phyloP scores from a whole-genome alignment of 106 monocot species.

The Phalaenopsis aphrodite region DNA sequence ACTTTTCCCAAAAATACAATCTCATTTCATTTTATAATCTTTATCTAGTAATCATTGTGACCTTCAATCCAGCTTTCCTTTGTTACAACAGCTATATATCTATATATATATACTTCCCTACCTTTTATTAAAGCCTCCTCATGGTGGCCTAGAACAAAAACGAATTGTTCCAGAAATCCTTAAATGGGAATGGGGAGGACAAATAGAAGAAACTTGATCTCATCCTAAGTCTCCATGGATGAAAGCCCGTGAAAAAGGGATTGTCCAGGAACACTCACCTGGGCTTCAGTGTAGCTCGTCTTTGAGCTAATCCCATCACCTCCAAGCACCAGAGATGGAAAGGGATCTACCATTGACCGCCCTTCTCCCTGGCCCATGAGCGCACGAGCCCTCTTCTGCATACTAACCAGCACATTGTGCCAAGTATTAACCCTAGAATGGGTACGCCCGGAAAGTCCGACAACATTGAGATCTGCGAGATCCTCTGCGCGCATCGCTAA shows the following conservation, averaged over 20 bases:
- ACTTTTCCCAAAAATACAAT: background rate
- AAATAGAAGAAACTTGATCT: background rate
- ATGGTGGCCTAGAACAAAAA: background rate
- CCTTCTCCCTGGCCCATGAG: constrained; percentile 53
- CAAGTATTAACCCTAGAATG: constrained; percentile 82
- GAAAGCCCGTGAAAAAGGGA: background rate
- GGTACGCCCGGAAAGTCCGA: constrained; percentile 26
- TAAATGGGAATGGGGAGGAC: no score
- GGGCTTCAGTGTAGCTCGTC: background rate
- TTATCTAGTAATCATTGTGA: background rate
- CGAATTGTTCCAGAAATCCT: background rate
- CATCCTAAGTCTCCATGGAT: background rate
- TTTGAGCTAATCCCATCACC: background rate
- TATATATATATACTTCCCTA: background rate
- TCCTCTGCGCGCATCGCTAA: constrained; percentile 56
- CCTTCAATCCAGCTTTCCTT: background rate
- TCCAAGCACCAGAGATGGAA: constrained; percentile 24
- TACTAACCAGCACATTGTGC: constrained; percentile 81
- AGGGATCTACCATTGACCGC: constrained; percentile 31
- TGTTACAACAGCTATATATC: background rate
- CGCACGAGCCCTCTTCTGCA: constrained; percentile 81
- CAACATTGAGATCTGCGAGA: constrained; percentile 54
- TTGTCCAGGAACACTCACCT: constrained; percentile 4
- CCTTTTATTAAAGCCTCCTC: background rate
- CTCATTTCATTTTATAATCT: background rate